Base-by-base conservation (phyloP, 495 filamentous ascomycete species). In the Sabuloglossum arenarium region DNA sequence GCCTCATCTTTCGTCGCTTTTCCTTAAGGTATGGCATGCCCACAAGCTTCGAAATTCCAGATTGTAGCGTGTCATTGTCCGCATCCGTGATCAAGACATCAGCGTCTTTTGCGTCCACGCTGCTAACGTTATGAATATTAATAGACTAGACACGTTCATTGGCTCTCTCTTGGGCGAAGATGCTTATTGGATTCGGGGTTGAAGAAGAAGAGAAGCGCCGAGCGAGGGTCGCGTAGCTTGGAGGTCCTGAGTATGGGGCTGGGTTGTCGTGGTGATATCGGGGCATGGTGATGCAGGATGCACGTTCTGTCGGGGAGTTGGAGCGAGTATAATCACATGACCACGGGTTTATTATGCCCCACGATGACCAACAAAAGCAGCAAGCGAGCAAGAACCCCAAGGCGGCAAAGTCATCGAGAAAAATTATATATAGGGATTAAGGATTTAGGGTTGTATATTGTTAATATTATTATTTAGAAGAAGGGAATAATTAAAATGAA, bases 71-170 rank as follows among this genome's bases (percentile, higher is more conserved):
- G 3, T 47, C 29, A 12, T 56, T 19, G 11, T 12, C 39, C 4
- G 53, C n/a, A 54, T 54, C 54, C 4, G 54, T 56, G 34, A 56
- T 46, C 10, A 56, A 25, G 29, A 56, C 28, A 32, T 56, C 42
- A 54, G 14, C 54, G n/a, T 61, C 19, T 0, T 32, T 24, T n/a
- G 59, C 49, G 3, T 52, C 16, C 16, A 39, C 34, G 21, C 46
- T 27, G n/a, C 9, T 31, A 39, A 47, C 28, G n/a, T 54, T 19
- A 19, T 65, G 6, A 16, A 39, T 39, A 16, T 39, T 12, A 16
- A 39, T 12, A 12, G 16, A 12, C 3, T 39, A 3, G 34, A 5
- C 14, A 3, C 14, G 6, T 9, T 39, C 14, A 9, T 16, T 16
- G 14, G 34, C 34, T 16, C 14, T 39, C 14, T 39, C 16, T 16